Evolutionary conservation across 148 eudicot genomes (phyloP).

Genomic region (Nyssa sinensis): DNA sequence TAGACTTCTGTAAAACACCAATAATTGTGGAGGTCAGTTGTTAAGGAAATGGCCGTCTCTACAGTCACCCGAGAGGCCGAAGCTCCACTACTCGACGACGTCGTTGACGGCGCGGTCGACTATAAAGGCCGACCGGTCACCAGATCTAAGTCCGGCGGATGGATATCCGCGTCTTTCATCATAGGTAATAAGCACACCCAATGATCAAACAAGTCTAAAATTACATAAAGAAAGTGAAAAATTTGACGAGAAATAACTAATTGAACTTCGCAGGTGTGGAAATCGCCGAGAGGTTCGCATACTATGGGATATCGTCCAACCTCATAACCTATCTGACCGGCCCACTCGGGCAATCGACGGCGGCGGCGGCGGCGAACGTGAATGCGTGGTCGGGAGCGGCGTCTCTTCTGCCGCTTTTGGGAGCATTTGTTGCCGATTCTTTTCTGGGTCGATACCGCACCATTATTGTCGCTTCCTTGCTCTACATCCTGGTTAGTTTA

Average conservation of each 20-base stretch:
- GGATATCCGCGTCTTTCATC: conserved; percentile 68
- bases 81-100: conserved; percentile 32
- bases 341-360: conserved; percentile 58
- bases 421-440: conserved; percentile 62
- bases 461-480: conserved; percentile 40
- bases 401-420: conserved; percentile 52
- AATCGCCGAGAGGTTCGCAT: conserved; percentile 63
- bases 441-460: conserved; percentile 56
- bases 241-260: not conserved
- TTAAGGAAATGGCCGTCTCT: not conserved
- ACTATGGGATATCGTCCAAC: conserved; percentile 51
- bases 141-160: conserved; percentile 57
- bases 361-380: conserved; percentile 48
- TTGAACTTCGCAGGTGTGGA: conserved; percentile 41
- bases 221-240: not conserved
- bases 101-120: conserved; percentile 50
- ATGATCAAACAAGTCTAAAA: not conserved
- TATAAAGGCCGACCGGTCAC: conserved; percentile 44
- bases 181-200: conserved; percentile 35
- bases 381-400: conserved; percentile 59
- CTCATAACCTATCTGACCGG: conserved; percentile 58
- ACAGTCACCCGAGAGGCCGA: not conserved
- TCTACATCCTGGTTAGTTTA: conserved; percentile 53
- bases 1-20: too few relatives aligned
- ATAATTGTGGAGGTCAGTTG: too few relatives aligned